Conservation (phyloP, 139 green algal genomes). For the Closterium sp. region DNA sequence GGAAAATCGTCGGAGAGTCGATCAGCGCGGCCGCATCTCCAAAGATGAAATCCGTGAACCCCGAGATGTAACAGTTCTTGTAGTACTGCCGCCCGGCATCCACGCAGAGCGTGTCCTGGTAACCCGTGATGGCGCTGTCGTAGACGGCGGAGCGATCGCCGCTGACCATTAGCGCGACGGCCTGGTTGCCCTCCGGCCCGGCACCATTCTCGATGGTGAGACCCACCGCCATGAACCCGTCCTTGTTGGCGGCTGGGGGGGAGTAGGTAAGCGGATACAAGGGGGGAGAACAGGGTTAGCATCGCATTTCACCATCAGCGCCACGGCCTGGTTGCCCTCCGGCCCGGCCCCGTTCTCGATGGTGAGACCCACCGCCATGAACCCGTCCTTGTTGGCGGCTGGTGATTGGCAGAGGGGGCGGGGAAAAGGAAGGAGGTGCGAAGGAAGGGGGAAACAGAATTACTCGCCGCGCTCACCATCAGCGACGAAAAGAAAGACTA, state of each 20-base stretch:
- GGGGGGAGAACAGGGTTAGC: too few relatives aligned
- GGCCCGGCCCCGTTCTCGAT: too few relatives aligned
- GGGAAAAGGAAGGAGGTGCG: too few relatives aligned
- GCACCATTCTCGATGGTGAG: neutral
- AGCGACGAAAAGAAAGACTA: too few relatives aligned
- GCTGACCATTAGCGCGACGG: neutral
- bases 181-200: neutral
- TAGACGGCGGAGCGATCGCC: neutral
- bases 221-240: neutral
- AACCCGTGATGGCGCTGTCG: neutral
- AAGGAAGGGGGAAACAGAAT: too few relatives aligned
- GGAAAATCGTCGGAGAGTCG: neutral
- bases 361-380: too few relatives aligned
- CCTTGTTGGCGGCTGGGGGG: neutral
- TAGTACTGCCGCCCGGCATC: conserved; percentile 26
- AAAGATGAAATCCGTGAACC: conserved; percentile 25
- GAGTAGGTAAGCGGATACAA: too few relatives aligned
- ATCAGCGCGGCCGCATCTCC: neutral
- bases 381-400: too few relatives aligned
- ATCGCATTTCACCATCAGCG: too few relatives aligned
- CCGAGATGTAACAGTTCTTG: conserved; percentile 11
- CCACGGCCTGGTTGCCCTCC: too few relatives aligned
- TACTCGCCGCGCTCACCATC: too few relatives aligned
- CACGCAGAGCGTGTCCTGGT: conserved; percentile 14
- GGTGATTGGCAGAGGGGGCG: too few relatives aligned